phyloP scores from a whole-genome alignment of 1,284 basidiomycete species.

The Irpex sp. region DNA sequence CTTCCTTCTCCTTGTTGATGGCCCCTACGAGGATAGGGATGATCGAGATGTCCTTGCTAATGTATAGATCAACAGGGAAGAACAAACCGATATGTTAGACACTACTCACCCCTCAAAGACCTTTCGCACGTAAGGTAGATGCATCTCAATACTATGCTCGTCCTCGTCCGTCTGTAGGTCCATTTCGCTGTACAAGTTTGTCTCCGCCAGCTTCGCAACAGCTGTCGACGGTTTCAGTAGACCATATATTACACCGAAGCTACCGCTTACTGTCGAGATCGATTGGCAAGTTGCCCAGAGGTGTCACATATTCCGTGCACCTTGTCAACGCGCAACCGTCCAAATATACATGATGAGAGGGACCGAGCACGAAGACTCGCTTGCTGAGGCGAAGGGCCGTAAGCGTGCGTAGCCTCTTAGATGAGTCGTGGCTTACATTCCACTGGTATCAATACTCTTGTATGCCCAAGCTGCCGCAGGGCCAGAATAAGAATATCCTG shows the following conservation, averaged over 20 bases:
- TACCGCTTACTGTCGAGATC: conserved; percentile 69
- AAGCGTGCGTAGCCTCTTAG: conserved; percentile 5
- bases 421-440: conserved; percentile 57
- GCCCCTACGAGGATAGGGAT: conserved; percentile 93
- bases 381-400: conserved; percentile 49
- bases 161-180: conserved; percentile 74
- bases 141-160: conserved; percentile 99
- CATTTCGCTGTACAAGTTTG: conserved; percentile 76
- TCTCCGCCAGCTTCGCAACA: conserved; percentile 63
- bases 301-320: conserved; percentile 80
- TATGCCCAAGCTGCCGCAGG: conserved; percentile 96
- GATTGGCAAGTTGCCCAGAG: conserved; percentile 79
- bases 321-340: conserved; percentile 82
- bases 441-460: conserved; percentile 75
- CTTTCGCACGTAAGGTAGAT: conserved; percentile 89
- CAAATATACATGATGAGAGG: conserved; percentile 91
- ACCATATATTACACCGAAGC: background rate
- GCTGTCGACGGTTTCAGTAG: conserved; percentile 37
- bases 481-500: conserved; percentile 95
- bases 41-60: conserved; percentile 71
- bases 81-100: background rate
- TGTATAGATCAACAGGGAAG: background rate
- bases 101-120: conserved; percentile 73
- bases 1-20: conserved; percentile 61
- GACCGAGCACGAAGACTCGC: conserved; percentile 92